phyloP scores from a whole-genome alignment of 106 monocot species.

The Platanthera zijinensis region DNA sequence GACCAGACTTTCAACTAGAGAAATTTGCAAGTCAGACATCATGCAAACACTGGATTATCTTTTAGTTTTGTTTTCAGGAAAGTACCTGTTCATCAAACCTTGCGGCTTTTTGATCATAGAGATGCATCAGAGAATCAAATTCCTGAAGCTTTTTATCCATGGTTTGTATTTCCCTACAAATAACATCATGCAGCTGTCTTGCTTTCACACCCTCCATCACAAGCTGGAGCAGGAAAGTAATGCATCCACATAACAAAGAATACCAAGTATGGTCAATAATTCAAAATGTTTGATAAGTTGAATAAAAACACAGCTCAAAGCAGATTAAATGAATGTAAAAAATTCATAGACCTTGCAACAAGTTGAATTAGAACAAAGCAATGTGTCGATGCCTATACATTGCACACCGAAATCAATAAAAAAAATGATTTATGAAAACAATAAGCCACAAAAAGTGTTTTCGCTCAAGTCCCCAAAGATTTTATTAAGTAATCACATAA shows the following conservation, averaged over 20 bases:
- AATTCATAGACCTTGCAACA: not conserved
- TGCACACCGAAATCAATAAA: not conserved
- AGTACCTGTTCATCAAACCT: slow-evolving; percentile 68
- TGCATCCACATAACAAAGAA: slow-evolving; percentile 4
- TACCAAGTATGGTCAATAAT: slow-evolving; percentile 1
- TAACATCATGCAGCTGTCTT: slow-evolving; percentile 45
- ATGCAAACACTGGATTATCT: not conserved
- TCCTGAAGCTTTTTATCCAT: slow-evolving; percentile 52
- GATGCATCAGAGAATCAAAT: slow-evolving; percentile 39
- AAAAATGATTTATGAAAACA: not conserved
- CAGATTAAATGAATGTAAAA: not conserved
- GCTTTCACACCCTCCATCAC: slow-evolving; percentile 60
- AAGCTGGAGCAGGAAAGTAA: slow-evolving; percentile 44
- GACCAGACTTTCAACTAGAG: slow-evolving; percentile 56
- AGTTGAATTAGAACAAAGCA: not conserved
- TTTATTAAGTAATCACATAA: no score
- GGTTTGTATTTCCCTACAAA: slow-evolving; percentile 39
- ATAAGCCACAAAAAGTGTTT: not conserved
- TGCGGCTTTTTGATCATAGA: slow-evolving; percentile 32
- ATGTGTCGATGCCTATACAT: not conserved
- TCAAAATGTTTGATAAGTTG: not conserved
- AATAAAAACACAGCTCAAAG: not conserved
- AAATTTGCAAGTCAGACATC: not conserved
- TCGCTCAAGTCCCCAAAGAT: not conserved
- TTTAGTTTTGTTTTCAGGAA: not conserved